phyloP scores from a whole-genome alignment of 1,139 yeast genomes.

The Kluyveromyces sp. region DNA sequence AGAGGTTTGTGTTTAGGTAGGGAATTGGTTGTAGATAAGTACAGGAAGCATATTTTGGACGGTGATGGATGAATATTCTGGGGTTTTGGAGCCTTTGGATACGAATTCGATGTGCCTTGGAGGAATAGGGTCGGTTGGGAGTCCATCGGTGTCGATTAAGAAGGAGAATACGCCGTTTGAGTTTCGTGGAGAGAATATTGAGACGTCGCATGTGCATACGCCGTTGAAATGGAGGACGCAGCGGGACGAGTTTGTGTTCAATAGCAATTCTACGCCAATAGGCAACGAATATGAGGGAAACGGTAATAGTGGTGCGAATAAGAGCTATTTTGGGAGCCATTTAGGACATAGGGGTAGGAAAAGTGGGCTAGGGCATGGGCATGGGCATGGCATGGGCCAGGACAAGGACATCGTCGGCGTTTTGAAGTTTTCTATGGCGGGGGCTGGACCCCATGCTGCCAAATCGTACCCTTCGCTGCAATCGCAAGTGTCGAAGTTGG shows the following conservation, averaged over 20 bases:
- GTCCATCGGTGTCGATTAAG: not conserved
- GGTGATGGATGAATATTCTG: constrained; percentile 8
- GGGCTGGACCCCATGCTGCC: not conserved
- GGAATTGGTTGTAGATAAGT: no score
- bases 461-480: not conserved
- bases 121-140: constrained; percentile 4
- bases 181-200: not conserved
- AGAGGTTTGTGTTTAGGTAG: no score
- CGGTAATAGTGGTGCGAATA: not conserved
- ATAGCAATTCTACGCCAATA: constrained; percentile 27
- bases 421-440: constrained; percentile 4
- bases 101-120: constrained; percentile 14
- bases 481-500: constrained; percentile 20
- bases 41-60: not conserved
- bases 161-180: constrained; percentile 1
- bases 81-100: constrained; percentile 23
- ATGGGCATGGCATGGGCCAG: no score
- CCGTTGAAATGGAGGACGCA: constrained; percentile 22
- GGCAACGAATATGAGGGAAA: not conserved
- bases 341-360: no score
- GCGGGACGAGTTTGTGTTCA: constrained; percentile 23
- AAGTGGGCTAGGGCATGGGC: no score
- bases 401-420: constrained; percentile 5
- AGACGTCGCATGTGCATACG: constrained; percentile 6
- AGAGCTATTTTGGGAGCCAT: not conserved